These are phyloP conservation scores for Annulohypoxylon truncatum DNA, from an alignment of 2,329 filamentous ascomycete species.

Conservation along the genomic window DNA sequence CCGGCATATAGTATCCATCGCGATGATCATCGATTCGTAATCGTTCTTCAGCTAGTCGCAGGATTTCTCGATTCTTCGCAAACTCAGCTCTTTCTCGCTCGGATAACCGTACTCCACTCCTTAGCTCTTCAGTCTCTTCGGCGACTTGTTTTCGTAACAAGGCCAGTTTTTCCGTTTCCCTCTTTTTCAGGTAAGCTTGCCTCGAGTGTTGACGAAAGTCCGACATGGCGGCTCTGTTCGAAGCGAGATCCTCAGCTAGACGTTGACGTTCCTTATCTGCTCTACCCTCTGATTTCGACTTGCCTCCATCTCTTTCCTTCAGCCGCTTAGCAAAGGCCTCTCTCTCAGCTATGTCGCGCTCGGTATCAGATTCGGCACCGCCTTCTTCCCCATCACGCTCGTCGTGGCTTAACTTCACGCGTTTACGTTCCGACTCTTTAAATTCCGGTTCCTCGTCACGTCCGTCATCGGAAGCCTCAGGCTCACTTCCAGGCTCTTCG, in stretches of 20 bases:
- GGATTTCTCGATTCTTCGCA: slow-evolving; percentile 83
- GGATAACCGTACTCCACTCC: slow-evolving; percentile 79
- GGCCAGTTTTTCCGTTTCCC: slow-evolving; percentile 85
- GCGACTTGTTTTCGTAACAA: slow-evolving; percentile 90
- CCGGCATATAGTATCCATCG: slow-evolving; percentile 92
- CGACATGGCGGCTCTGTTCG: slow-evolving; percentile 77
- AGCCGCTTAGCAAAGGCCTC: slow-evolving; percentile 84
- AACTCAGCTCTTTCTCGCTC: slow-evolving; percentile 88
- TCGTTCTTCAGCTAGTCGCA: slow-evolving; percentile 85
- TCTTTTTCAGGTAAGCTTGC: slow-evolving; percentile 93
- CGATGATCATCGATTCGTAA: slow-evolving; percentile 89
- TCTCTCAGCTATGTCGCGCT: slow-evolving; percentile 77
- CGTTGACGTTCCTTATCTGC: slow-evolving; percentile 70
- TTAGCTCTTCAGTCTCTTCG: slow-evolving; percentile 85
- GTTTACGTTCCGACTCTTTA: slow-evolving; percentile 76
- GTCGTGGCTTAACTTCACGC: slow-evolving; percentile 72
- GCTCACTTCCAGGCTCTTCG: slow-evolving; percentile 68
- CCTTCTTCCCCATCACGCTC: slow-evolving; percentile 54
- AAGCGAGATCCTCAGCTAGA: slow-evolving; percentile 74
- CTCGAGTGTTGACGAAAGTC: slow-evolving; percentile 86
- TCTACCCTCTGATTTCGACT: slow-evolving; percentile 71
- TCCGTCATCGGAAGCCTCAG: slow-evolving; percentile 60
- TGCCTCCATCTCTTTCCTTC: slow-evolving; percentile 75
- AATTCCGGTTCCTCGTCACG: slow-evolving; percentile 69
- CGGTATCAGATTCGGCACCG: slow-evolving; percentile 69